Evolutionary conservation across 768 basidiomycete genomes (phyloP), one percentile per base, ranked within the genome.

Genomic region (Asterophora lycoperdoides): DNA sequence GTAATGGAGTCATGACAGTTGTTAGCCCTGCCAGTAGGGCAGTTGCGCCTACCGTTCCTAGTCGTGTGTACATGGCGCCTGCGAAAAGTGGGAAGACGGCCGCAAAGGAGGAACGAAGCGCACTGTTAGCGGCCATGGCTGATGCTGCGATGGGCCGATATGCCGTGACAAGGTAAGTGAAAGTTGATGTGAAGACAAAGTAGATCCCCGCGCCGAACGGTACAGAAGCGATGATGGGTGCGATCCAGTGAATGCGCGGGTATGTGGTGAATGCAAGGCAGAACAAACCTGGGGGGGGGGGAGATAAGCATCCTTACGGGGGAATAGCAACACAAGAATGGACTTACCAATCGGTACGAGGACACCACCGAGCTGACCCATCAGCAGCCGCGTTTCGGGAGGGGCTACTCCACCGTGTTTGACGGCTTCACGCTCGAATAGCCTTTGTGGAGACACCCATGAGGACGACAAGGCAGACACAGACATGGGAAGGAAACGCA

Each of bases 11-110:
- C 74, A 84, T 78, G 14, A 83, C 39, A 2, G 77, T 74, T 49
- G 77, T 74, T 9, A 89, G 59, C 1, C 86, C 84, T 1, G 80
- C 86, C 14, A 89, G 58, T n/a, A 88, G 70, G 11, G 82, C 85
- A 0, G 81, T 84, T 1, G 84, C 86, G 0, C 86, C 87, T 0
- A 84, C 84, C 0, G 83, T 80, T 0, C 86, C 84, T 5, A 89
- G 61, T 40, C 77, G 77, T 1, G 66, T 65, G 60, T 93, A 93
- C 66, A 82, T 77, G 0, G 86, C 79, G 59, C 84, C 75, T 0
- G 87, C 84, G 36, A 79, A 81, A 1, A 61, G 74, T 1, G 84
- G 84, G 63, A 86, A 85, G 2, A 73, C 74, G 0, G 79, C 81
- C 1, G 82, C 84, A 51, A 83, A 78, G 0, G 76, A 58, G 0